Evolutionary conservation across 192 early-diverging fungal genomes (phyloP).

Genomic region (Coemansia sp.): DNA sequence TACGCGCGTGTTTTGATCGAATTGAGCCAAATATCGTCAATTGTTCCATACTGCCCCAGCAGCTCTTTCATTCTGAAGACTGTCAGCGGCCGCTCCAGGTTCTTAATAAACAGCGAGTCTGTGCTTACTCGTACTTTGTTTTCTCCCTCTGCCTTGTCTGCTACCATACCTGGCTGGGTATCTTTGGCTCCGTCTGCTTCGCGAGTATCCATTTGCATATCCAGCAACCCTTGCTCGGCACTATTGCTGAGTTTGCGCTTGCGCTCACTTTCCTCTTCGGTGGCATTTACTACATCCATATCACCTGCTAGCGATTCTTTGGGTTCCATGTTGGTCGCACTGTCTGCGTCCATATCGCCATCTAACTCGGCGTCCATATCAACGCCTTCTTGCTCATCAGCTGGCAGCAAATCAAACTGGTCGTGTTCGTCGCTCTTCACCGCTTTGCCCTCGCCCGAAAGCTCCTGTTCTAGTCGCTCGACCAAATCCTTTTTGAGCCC

Average conservation of each 20-base stretch:
- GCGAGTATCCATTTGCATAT: not conserved
- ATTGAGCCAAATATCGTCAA: conserved; percentile 46
- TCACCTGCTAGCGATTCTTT: not conserved
- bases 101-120: conserved; percentile 43
- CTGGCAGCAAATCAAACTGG: conserved; percentile 29
- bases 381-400: conserved; percentile 12
- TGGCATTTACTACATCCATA: not conserved
- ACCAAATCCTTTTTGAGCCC: conserved; percentile 69
- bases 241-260: not conserved
- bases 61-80: conserved; percentile 34
- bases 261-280: conserved; percentile 2
- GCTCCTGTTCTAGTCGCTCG: conserved; percentile 60
- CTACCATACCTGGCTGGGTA: not conserved
- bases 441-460: conserved; percentile 11
- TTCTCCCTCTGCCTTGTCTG: not conserved
- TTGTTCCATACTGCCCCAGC: conserved; percentile 25
- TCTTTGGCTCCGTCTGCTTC: not conserved
- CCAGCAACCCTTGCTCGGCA: not conserved
- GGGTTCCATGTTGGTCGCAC: not conserved
- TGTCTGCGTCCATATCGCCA: not conserved
- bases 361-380: not conserved
- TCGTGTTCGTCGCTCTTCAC: conserved; percentile 12
- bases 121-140: not conserved
- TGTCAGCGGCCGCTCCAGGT: conserved; percentile 47
- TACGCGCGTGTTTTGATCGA: conserved; percentile 53